phyloP scores from a whole-genome alignment of 2,329 filamentous ascomycete species.

The Penicillium sp. region DNA sequence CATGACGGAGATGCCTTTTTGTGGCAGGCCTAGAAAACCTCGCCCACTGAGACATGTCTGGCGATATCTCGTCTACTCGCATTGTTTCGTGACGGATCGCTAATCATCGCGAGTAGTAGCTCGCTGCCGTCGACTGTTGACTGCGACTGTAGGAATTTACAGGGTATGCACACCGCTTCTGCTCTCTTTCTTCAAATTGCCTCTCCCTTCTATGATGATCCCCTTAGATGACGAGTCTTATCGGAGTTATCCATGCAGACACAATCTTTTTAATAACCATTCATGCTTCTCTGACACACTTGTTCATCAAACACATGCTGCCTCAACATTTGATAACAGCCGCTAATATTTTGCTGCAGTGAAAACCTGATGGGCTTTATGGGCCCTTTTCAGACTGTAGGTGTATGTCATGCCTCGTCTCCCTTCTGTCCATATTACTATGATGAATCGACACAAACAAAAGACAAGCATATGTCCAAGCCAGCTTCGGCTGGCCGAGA shows the following conservation, averaged over 20 bases:
- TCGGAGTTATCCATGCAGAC: slow-evolving; percentile 60
- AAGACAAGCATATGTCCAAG: slow-evolving; percentile 99
- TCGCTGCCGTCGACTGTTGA: slow-evolving; percentile 7
- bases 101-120: slow-evolving; percentile 24
- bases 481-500: slow-evolving; percentile 46
- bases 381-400: slow-evolving; percentile 8
- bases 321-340: slow-evolving; percentile 5
- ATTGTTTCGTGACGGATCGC: slow-evolving; percentile 22
- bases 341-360: slow-evolving; percentile 11
- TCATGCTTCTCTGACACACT: slow-evolving; percentile 54
- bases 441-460: slow-evolving; percentile 78
- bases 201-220: slow-evolving; percentile 45
- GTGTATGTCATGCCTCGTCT: slow-evolving; percentile 29
- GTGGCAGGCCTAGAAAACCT: slow-evolving; percentile 99
- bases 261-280: slow-evolving; percentile 53
- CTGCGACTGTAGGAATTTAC: slow-evolving; percentile 13
- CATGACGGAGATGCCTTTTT: slow-evolving; percentile 83
- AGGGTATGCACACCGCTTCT: slow-evolving; percentile 14
- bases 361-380: background rate
- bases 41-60: slow-evolving; percentile 71
- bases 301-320: slow-evolving; percentile 7
- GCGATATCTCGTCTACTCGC: slow-evolving; percentile 18
- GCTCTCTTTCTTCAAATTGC: slow-evolving; percentile 1
- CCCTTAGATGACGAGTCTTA: slow-evolving; percentile 63
- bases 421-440: slow-evolving; percentile 35